Percentiles rank a stretch among this genome's conserved stretches.
Evolutionary conservation across 192 early-diverging fungal genomes (phyloP).

Genomic region (Coemansia sp.): DNA sequence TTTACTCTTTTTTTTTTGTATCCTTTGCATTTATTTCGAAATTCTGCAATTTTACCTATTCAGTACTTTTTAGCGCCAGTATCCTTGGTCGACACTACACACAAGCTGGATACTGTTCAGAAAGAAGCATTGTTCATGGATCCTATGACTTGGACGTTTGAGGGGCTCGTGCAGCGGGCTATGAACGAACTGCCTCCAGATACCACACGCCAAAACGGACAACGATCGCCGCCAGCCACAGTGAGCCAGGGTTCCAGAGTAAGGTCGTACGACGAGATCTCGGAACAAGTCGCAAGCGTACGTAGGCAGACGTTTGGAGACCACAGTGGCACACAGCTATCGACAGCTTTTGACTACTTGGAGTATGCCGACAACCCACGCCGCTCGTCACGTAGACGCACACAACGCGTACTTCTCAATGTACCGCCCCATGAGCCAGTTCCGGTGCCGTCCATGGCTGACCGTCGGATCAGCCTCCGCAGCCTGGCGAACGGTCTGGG

Average conservation of each 20-base stretch:
- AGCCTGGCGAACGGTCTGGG: neutral
- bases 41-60: neutral
- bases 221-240: neutral
- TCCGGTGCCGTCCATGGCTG: neutral
- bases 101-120: neutral
- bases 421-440: neutral
- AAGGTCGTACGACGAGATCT: neutral
- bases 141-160: neutral
- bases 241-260: neutral
- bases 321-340: neutral
- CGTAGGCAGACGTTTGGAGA: neutral
- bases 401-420: conserved; percentile 16
- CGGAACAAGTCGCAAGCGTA: neutral
- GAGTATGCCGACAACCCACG: neutral
- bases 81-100: neutral
- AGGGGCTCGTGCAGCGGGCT: neutral
- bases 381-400: conserved; percentile 10
- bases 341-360: neutral
- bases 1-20: neutral
- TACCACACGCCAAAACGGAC: neutral
- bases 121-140: neutral
- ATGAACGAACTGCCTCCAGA: neutral
- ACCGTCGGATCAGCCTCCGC: neutral
- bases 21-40: neutral
- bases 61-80: neutral